These are phyloP conservation scores for Gentiana dahurica DNA, from an alignment of 257 asterid species.

Conservation along the genomic window DNA sequence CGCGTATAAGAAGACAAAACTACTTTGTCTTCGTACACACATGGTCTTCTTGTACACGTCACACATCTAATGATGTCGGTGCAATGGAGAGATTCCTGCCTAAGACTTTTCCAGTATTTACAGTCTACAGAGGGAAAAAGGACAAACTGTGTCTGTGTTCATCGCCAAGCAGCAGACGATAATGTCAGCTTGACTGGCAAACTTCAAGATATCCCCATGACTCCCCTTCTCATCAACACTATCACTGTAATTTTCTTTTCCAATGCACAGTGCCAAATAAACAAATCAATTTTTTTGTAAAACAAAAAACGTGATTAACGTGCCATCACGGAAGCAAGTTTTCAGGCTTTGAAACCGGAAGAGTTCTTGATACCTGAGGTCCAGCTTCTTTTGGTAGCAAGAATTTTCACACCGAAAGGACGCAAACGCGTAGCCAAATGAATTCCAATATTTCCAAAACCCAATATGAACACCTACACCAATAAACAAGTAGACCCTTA, in stretches of 20 bases:
- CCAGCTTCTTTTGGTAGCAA: constrained; percentile 96
- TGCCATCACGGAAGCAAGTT: neutral
- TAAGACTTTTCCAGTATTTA: too few relatives aligned
- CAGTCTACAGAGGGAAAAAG: neutral
- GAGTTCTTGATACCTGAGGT: constrained; percentile 24
- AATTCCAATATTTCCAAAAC: constrained; percentile 77
- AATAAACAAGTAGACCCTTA: constrained; percentile 3
- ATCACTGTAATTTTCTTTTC: constrained; percentile 22
- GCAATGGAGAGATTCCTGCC: too few relatives aligned
- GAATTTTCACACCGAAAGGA: constrained; percentile 82
- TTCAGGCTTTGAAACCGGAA: constrained; percentile 18
- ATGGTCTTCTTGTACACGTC: too few relatives aligned
- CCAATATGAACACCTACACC: constrained; percentile 67
- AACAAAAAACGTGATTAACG: neutral
- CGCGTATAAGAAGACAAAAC: too few relatives aligned
- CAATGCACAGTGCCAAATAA: constrained; percentile 14
- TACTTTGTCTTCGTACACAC: too few relatives aligned
- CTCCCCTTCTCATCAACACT: constrained; percentile 82
- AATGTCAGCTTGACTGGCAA: constrained; percentile 71
- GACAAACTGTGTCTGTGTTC: constrained; percentile 68
- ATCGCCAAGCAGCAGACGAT: constrained; percentile 76
- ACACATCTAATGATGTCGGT: too few relatives aligned
- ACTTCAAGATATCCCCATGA: constrained; percentile 56
- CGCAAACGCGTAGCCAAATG: constrained; percentile 83
- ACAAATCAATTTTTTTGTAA: constrained; percentile 2